These are phyloP conservation scores for Amanita jacksonii DNA, from an alignment of 768 basidiomycete genomes.

Conservation along the genomic window DNA sequence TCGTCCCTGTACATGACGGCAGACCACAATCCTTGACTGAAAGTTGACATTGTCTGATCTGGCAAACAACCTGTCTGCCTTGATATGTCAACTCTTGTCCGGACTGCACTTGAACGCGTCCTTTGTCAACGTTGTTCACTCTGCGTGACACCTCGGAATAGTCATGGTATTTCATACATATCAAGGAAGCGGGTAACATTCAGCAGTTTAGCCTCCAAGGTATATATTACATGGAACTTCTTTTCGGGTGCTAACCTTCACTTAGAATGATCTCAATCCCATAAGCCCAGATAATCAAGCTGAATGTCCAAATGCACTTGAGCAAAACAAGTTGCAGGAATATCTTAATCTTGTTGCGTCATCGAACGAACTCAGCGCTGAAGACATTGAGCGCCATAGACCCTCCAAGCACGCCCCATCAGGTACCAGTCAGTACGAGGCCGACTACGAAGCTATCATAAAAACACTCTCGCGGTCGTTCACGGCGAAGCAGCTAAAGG, in stretches of 20 bases:
- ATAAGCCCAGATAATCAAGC: background rate
- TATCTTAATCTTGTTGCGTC: conserved; percentile 47
- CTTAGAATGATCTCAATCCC: no score
- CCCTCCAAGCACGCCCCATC: conserved; percentile 31
- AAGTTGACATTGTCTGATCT: no score
- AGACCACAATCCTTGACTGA: no score
- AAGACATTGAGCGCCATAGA: conserved; percentile 52
- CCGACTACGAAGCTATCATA: conserved; percentile 43
- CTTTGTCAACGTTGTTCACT: no score
- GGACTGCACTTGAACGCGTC: no score
- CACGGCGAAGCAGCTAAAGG: conserved; percentile 47
- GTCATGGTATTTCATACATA: background rate
- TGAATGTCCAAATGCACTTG: conserved; percentile 19
- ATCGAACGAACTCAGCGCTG: conserved; percentile 38
- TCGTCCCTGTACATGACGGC: background rate
- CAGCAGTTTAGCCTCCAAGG: background rate
- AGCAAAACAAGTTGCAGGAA: conserved; percentile 39
- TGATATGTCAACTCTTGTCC: no score
- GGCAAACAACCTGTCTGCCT: no score
- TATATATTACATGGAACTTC: background rate
- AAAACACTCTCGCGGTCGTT: conserved; percentile 52
- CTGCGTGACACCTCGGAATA: background rate
- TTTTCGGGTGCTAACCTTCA: background rate
- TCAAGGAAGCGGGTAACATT: background rate
- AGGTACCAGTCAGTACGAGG: conserved; percentile 36